A percentile compares a stretch with the other conserved stretches of the same genome.
phyloP scores from a whole-genome alignment of 805 yeast genomes.

The Novakomyces olei region DNA sequence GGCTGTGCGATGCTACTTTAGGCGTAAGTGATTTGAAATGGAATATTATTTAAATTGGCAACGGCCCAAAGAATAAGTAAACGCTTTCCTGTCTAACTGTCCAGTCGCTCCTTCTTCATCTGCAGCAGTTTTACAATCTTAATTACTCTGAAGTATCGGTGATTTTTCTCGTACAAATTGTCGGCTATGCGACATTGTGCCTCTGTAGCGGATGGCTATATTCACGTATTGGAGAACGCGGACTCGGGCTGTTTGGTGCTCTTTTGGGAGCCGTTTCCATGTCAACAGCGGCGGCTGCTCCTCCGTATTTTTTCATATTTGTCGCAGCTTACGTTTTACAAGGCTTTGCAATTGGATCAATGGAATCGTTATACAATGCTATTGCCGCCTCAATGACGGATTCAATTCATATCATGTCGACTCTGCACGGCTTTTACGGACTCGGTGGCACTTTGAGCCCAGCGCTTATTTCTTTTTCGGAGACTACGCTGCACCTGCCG shows the following conservation, averaged over 20 bases:
- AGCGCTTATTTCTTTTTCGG: neutral
- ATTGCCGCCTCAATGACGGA: neutral
- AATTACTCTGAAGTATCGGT: neutral
- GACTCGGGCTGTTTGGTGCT: neutral
- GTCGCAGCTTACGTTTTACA: neutral
- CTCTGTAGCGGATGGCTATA: neutral
- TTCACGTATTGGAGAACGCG: neutral
- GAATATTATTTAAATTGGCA: too few species aligned
- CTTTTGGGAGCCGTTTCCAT: too few species aligned
- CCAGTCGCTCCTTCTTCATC: neutral
- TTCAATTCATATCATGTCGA: neutral
- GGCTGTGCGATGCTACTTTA: too few species aligned
- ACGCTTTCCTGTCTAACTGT: too few species aligned
- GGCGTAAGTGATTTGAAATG: too few species aligned
- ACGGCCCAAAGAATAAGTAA: too few species aligned
- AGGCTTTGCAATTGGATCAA: neutral
- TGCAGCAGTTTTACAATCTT: neutral
- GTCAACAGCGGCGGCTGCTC: too few species aligned
- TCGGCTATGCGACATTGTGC: neutral
- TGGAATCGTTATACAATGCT: neutral
- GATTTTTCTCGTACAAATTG: neutral
- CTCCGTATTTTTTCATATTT: neutral
- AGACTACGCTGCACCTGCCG: neutral
- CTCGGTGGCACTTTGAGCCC: neutral
- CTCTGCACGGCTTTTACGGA: neutral